Percentiles rank a stretch among this genome's conserved stretches.
Evolutionary conservation across 225 moss, liverwort and hornwort genomes (phyloP).

Genomic region (Bryoerythrophyllum caledonicum): DNA sequence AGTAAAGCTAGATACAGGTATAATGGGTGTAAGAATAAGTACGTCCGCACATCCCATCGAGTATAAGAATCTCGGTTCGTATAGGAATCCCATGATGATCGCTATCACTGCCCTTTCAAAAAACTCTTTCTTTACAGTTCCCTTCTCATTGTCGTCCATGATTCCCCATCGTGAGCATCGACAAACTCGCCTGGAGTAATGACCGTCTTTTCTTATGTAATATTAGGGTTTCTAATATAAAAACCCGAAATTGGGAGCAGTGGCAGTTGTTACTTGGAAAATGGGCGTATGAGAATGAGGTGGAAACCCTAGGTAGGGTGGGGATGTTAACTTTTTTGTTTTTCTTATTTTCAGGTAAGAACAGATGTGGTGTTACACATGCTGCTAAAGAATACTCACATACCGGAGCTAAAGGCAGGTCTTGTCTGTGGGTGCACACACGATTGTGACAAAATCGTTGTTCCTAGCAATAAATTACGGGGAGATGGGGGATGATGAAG

Average conservation of each 20-base stretch:
- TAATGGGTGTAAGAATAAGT: slow-evolving; percentile 2
- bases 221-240: no score
- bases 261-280: no score
- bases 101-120: no score
- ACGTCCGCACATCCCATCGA: slow-evolving; percentile 28
- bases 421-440: background rate
- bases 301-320: no score
- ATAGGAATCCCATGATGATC: slow-evolving; percentile 15
- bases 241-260: no score
- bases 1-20: slow-evolving; percentile 17
- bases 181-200: background rate
- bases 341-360: slow-evolving; percentile 33
- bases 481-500: background rate
- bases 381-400: slow-evolving; percentile 51
- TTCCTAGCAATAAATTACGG: slow-evolving; percentile 38
- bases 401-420: background rate
- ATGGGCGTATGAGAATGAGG: background rate
- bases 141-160: background rate
- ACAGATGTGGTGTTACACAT: slow-evolving; percentile 45
- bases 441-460: slow-evolving; percentile 36
- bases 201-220: background rate
- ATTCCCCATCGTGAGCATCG: slow-evolving; percentile 16
- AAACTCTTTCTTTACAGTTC: no score
- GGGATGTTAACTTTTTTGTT: slow-evolving; percentile 5
- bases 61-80: slow-evolving; percentile 27